Base-by-base conservation (phyloP, 1,284 basidiomycete genomes). In the Ganoderma sinense region DNA sequence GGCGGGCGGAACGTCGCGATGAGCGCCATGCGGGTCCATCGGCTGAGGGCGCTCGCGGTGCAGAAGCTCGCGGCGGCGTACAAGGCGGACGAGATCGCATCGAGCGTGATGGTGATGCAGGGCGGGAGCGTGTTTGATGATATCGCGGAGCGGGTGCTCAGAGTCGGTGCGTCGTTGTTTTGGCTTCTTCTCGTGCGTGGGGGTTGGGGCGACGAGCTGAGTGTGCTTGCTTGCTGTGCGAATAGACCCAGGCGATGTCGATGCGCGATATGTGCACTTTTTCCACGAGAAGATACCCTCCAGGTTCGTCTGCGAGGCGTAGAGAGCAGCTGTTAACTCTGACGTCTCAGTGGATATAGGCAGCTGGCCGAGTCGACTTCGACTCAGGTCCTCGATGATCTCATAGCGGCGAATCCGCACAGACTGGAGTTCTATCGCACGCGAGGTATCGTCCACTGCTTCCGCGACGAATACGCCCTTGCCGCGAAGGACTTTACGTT, bases 201-300 rank as follows among this genome's bases (percentile, higher is more conserved):
- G 31, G 29, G 51, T 23, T 58, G 4, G 31, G 14, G 41, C 58
- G 64, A 39, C 60, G 45, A 8, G 45, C 45, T 20, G 31, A 29
- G 26, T 33, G 31, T 56, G 26, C 29, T 56, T 33, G 8, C 23
- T 13, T 53, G 45, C 20, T 26, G 26, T 2, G 4, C 8, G 53
- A 18, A 23, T 73, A 92, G 94, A 95, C 77, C 92, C 93, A 0
- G 84, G 86, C 73, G 91, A 95, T 74, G 75, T 86, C 8, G 93
- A 95, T 75, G 94, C 94, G 5, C 89, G 87, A 83, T 95, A 95
- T 79, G 93, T 95, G 4, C 91, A 95, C 75, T 95, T 95, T 78
- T 95, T 95, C 80, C 94, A 95, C 76, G 94, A 96, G 78, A 95
- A 94, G 82, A 95, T 96, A 74, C 94, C 94, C 29, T 95, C 94